Evolutionary conservation across 805 yeast genomes (phyloP), one percentile per base, ranked within the genome.

Genomic region (Kazachstania africana): DNA sequence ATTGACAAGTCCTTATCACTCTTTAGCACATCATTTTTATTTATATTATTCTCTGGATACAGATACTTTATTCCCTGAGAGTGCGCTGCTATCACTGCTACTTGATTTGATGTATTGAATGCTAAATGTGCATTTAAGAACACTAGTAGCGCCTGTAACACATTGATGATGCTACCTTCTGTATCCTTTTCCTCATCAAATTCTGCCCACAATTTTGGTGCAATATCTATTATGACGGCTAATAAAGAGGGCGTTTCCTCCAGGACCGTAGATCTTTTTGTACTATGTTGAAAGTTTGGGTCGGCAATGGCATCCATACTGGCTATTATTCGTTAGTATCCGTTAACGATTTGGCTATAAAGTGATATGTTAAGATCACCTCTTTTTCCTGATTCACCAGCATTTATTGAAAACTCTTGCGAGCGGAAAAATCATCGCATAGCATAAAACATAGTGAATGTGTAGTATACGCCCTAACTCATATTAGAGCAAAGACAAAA

Each of bases 111-210:
- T 43, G 80, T 81, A 54, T 82, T 82, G 31, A 83, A 64, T 0
- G 97, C 77, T 28, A 91, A 53, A 53, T 91, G 98, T 2, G 94
- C 85, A 53, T 91, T 91, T 31, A 87, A 53, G 46, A 79, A 75
- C 16, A 91, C 84, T 20, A 84, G 55, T 6, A 87, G 48, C 2
- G 87, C 63, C 39, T 78, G 68, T 5, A 79, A 54, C 6, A 78
- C 73, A 26, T 75, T 73, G 38, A 69, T 65, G 15, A 83, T 54
- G 26, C 72, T 48, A n/a, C 68, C 48, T 28, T 57, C 35, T 36
- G 48, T 44, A 32, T 47, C 34, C 22, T 47, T 41, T 32, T 50
- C 44, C 37, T 48, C 23, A 43, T 49, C 39, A 39, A 46, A 53
- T 36, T 62, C 62, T 27, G 66, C 48, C 67, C 59, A 60, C 33